A percentile compares a stretch with the other conserved stretches of the same genome.
Conservation (phyloP, 2,329 filamentous ascomycete genomes). For the Calonectria pseudoturangicola region DNA sequence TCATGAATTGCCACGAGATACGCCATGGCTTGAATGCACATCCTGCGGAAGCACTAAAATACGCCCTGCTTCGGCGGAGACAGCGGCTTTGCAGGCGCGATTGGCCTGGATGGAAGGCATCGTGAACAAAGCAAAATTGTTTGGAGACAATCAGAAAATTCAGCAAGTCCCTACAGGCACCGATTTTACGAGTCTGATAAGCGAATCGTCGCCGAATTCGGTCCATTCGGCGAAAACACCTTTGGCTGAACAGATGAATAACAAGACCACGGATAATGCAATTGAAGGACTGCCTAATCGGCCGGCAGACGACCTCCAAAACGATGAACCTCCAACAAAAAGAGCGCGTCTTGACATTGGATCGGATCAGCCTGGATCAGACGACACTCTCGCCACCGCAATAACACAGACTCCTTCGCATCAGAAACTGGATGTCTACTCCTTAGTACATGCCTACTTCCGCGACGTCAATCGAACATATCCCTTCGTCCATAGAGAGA, state of each 20-base stretch:
- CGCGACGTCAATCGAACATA: slow-evolving; percentile 64
- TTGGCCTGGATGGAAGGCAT: slow-evolving; percentile 19
- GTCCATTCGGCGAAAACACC: background rate
- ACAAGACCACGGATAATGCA: background rate
- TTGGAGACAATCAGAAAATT: background rate
- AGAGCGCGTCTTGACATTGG: background rate
- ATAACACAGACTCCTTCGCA: background rate
- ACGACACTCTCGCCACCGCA: background rate
- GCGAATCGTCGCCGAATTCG: background rate
- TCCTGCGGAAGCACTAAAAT: background rate
- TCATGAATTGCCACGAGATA: background rate
- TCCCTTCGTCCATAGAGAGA: slow-evolving; percentile 61
- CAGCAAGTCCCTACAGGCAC: background rate
- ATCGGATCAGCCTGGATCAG: background rate
- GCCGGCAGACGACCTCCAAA: background rate
- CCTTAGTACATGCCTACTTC: slow-evolving; percentile 64
- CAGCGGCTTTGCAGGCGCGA: background rate
- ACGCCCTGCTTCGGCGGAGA: background rate
- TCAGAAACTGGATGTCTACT: background rate
- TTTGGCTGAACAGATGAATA: background rate
- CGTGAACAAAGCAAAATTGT: slow-evolving; percentile 6
- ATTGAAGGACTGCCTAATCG: background rate
- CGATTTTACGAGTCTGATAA: background rate
- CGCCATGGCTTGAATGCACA: background rate
- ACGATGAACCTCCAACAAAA: background rate